phyloP scores from a whole-genome alignment of 2,329 filamentous ascomycete species.

The Orbilia javanica region DNA sequence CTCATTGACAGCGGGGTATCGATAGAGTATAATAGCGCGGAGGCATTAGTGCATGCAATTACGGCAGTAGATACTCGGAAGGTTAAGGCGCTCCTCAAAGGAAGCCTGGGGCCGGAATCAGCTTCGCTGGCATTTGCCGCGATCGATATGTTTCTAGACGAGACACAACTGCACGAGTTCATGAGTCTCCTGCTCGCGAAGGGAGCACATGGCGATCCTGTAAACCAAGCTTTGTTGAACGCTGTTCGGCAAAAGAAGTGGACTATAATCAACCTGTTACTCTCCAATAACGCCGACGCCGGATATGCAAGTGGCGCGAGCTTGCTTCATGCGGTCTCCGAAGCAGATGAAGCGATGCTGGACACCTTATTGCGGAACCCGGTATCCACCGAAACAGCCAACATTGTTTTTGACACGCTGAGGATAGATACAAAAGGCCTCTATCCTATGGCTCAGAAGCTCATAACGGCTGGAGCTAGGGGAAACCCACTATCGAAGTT shows the following conservation, averaged over 20 bases:
- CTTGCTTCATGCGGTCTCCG: conserved; percentile 43
- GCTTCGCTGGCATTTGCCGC: conserved; percentile 46
- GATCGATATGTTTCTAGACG: conserved; percentile 51
- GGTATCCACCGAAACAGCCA: conserved; percentile 34
- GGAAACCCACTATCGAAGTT: conserved; percentile 40
- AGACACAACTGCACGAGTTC: conserved; percentile 39
- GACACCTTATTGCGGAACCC: conserved; percentile 45
- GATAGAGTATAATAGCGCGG: conserved; percentile 50
- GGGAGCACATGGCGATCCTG: conserved; percentile 44
- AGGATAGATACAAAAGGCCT: conserved; percentile 48
- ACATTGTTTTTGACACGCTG: conserved; percentile 27
- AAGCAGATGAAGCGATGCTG: conserved; percentile 52
- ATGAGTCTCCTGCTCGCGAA: conserved; percentile 48
- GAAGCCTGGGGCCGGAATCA: conserved; percentile 22
- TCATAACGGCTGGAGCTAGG: conserved; percentile 41
- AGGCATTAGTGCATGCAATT: conserved; percentile 48
- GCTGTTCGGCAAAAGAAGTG: conserved; percentile 52
- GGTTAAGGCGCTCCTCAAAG: conserved; percentile 37
- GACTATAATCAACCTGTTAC: conserved; percentile 42
- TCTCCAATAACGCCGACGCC: conserved; percentile 41
- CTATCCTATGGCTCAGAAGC: conserved; percentile 48
- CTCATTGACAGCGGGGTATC: conserved; percentile 43
- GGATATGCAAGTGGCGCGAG: conserved; percentile 42
- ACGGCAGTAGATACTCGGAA: conserved; percentile 50
- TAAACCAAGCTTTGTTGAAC: conserved; percentile 45